Conservation (phyloP, 2,329 filamentous ascomycete genomes). For the Monilinia polystroma region DNA sequence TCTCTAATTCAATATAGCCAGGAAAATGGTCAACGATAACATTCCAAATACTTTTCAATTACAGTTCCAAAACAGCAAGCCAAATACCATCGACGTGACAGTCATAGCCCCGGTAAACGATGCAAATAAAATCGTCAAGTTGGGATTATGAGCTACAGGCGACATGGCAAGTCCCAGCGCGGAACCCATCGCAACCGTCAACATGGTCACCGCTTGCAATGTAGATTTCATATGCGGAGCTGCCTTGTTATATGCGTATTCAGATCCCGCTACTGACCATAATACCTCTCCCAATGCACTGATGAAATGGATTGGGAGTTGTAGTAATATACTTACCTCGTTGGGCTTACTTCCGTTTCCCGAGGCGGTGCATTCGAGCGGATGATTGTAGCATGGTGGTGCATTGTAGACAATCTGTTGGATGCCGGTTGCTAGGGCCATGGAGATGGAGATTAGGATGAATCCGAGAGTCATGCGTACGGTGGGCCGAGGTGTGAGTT, state of each 20-base stretch:
- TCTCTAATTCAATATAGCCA: no score
- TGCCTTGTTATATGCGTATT: neutral
- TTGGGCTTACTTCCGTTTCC: neutral
- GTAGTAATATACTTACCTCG: neutral
- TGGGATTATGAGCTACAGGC: neutral
- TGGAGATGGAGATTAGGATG: neutral
- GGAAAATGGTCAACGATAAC: no score
- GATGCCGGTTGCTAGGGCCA: neutral
- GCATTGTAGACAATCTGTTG: neutral
- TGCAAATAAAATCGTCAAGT: neutral
- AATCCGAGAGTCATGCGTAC: neutral
- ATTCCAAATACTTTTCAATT: neutral
- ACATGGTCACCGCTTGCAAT: neutral
- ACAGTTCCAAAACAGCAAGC: neutral
- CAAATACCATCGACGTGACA: neutral
- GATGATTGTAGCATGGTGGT: neutral
- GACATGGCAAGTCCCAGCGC: neutral
- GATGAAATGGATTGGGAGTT: neutral
- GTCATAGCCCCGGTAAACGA: neutral
- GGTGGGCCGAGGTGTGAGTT: no score
- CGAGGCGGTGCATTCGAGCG: neutral
- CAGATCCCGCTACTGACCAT: neutral
- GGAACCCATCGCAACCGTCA: neutral
- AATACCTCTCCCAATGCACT: neutral
- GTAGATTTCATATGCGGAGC: neutral